Evolutionary conservation across 1,284 basidiomycete genomes (phyloP).

Genomic region (Porodaedalea pini): DNA sequence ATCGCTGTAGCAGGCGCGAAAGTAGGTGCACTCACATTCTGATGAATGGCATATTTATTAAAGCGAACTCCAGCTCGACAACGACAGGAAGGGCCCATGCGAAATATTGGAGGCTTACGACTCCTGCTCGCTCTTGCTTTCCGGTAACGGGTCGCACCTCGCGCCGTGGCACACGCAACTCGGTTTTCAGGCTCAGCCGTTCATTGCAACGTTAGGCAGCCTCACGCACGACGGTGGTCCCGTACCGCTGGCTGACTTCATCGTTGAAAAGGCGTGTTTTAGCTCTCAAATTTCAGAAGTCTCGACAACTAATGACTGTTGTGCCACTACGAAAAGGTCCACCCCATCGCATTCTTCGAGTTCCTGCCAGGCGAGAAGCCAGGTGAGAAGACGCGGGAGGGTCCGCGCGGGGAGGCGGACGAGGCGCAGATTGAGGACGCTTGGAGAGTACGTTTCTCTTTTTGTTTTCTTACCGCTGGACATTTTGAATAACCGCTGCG

Average conservation of each 20-base stretch:
- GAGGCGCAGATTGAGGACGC: constrained; percentile 57
- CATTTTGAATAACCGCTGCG: constrained; percentile 3
- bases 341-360: constrained; percentile 64
- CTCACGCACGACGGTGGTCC: constrained; percentile 80
- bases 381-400: constrained; percentile 49
- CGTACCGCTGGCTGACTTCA: constrained; percentile 74
- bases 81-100: constrained; percentile 68
- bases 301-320: constrained; percentile 23
- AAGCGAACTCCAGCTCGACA: constrained; percentile 52
- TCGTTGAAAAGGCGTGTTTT: constrained; percentile 57
- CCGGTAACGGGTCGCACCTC: constrained; percentile 83
- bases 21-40: constrained; percentile 41
- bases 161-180: constrained; percentile 87
- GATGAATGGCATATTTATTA: neutral
- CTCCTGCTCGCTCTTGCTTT: constrained; percentile 62
- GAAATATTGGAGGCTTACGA: constrained; percentile 84
- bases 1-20: constrained; percentile 77
- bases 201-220: constrained; percentile 74
- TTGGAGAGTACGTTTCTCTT: constrained; percentile 59
- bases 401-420: constrained; percentile 68
- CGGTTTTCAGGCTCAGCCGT: constrained; percentile 60
- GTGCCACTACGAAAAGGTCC: constrained; percentile 43
- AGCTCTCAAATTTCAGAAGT: constrained; percentile 28
- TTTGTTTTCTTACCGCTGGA: neutral
- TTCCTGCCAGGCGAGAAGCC: constrained; percentile 41